Evolutionary conservation across 495 filamentous ascomycete species (phyloP), one percentile per base, ranked within the genome.

Genomic region (Penicillium fimorum): DNA sequence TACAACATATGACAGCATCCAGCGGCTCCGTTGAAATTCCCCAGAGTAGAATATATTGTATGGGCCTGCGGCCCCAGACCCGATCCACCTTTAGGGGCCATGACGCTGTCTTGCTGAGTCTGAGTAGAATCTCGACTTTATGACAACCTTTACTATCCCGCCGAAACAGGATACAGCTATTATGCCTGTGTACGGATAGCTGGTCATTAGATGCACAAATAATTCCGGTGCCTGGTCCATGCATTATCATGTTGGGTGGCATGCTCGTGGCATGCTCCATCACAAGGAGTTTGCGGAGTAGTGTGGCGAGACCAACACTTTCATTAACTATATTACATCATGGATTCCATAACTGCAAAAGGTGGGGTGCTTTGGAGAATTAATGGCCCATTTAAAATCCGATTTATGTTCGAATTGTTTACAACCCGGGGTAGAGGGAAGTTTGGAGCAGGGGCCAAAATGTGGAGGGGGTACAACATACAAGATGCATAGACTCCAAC

Each of bases 31-130:
- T 77, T n/a, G n/a, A n/a, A n/a, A n/a, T n/a, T n/a, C n/a, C n/a
- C n/a, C n/a, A n/a, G n/a, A n/a, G n/a, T n/a, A 38, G n/a, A 76
- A 87, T 60, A 77, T 86, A 25, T n/a, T n/a, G 25, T 5, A 59
- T 87, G 87, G 70, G 76, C 62, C 52, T 67, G 87, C 54, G 0
- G 84, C 84, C 41, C 80, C 77, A 30, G 88, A 94, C 67, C 91
- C 89, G 1, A 92, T 92, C 76, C 89, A 95, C 75, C 76, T 96
- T 2, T 89, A 94, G 76, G 89, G 89, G n/a, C n/a, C n/a, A 95
- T 52, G 56, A 65, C n/a, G 49, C 66, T 6, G 54, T 47, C 4
- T 66, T 59, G 12, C 51, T 64, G n/a, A 46, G 50, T 3, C 54
- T 49, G 9, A 47, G 25, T 37, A 55, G 56, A 2, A 50, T 58